A percentile compares a stretch with the other conserved stretches of the same genome.
These are phyloP conservation scores for Aspergillus transmontanensis DNA, from an alignment of 2,329 filamentous ascomycete genomes.

Conservation along the genomic window DNA sequence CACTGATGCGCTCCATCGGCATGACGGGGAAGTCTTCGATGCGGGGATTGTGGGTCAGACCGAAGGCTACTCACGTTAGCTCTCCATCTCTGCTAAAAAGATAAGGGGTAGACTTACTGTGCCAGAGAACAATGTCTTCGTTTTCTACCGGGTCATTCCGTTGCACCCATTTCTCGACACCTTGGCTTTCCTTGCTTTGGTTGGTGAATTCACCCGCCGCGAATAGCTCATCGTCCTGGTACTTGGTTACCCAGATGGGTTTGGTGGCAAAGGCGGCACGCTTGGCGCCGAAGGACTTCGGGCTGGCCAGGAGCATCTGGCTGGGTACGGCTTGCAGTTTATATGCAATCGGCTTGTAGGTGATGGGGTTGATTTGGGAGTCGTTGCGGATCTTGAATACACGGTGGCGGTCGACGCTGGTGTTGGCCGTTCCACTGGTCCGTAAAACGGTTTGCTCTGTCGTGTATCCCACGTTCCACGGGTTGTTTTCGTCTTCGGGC, in stretches of 20 bases:
- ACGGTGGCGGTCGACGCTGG: conserved; percentile 52
- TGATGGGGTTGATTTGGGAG: conserved; percentile 54
- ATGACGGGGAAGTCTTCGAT: conserved; percentile 71
- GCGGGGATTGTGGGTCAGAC: conserved; percentile 66
- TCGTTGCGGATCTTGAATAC: conserved; percentile 63
- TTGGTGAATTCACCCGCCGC: conserved; percentile 60
- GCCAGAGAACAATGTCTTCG: conserved; percentile 44
- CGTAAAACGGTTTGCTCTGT: conserved; percentile 52
- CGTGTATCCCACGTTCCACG: conserved; percentile 55
- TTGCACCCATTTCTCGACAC: conserved; percentile 55
- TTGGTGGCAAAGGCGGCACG: conserved; percentile 59
- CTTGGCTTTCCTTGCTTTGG: conserved; percentile 55
- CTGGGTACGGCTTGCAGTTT: conserved; percentile 60
- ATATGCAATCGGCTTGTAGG: conserved; percentile 57
- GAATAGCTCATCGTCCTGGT: conserved; percentile 56
- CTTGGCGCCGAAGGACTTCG: conserved; percentile 47
- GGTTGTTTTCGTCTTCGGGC: conserved; percentile 56
- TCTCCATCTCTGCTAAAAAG: not conserved
- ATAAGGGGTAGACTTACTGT: conserved; percentile 32
- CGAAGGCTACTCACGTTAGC: conserved; percentile 39
- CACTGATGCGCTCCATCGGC: conserved; percentile 60
- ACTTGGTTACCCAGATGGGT: conserved; percentile 60
- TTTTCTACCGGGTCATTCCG: conserved; percentile 53
- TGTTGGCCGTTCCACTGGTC: conserved; percentile 51
- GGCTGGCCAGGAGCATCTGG: conserved; percentile 59